Evolutionary conservation across 495 filamentous ascomycete species (phyloP), one percentile per base, ranked within the genome.

Genomic region (Entonaema liquescens): DNA sequence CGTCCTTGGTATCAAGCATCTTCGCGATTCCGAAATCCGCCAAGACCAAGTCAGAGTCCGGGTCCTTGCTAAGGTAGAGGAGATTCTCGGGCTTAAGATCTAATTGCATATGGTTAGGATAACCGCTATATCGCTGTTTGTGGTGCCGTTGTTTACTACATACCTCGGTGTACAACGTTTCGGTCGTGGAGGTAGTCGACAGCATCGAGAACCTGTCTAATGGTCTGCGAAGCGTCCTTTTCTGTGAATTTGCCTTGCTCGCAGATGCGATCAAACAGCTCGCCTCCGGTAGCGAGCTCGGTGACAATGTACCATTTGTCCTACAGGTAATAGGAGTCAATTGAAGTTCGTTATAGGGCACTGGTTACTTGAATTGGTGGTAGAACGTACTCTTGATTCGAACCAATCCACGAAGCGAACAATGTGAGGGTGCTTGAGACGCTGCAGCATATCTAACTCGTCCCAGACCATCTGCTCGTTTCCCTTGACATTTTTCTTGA

Each of bases 271-370:
- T 99, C 95, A 79, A 99, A 99, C 62, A 99, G 82, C 80, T 99
- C 95, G 81, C 95, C 95, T 67, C 95, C 95, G 4, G 93, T 97
- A 47, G 96, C 96, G 28, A 99, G 85, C 79, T 99, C 91, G 42
- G 95, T 99, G 77, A 99, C 95, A 72, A 99, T 99, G 80, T 99
- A 99, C 83, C 97, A 99, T 84, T 99, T 99, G 84, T 99, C 95
- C 95, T 98, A 65, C 3, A 75, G n/a, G 49, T 38, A 9, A 29
- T 9, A 0, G 47, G 47, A 62, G 66, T 70, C 29, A 68, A 58
- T 25, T 33, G 19, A 25, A 36, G 17, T 23, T 19, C 9, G 8
- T 21, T 13, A 7, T 26, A 17, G 26, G 17, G 7, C 7, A 29
- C 15, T n/a, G n/a, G 29, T 53, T 21, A 23, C 17, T 28, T 29